Conservation (phyloP, 2,329 filamentous ascomycete genomes). For the Penicillium sp. region DNA sequence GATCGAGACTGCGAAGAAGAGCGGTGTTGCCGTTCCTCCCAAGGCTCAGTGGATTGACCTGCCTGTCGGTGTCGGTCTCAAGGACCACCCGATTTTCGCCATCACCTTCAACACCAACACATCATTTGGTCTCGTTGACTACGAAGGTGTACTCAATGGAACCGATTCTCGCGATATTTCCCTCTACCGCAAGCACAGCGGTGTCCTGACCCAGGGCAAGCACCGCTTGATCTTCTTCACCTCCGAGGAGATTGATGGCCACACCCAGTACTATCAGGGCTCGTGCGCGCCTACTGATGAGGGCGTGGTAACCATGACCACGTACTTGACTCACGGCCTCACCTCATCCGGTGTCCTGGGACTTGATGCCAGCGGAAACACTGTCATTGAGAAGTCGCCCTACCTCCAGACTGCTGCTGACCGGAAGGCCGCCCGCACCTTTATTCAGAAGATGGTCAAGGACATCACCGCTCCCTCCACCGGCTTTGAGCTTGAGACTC, state of each 20-base stretch:
- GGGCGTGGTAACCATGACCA: conserved; percentile 20
- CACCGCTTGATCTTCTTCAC: conserved; percentile 29
- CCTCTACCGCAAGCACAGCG: conserved; percentile 22
- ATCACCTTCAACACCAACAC: conserved; percentile 18
- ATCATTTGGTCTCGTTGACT: conserved; percentile 19
- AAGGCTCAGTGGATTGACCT: conserved; percentile 50
- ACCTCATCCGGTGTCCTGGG: conserved; percentile 26
- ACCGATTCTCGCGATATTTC: conserved; percentile 20
- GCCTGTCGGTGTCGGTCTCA: conserved; percentile 51
- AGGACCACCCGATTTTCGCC: conserved; percentile 40
- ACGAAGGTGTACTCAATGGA: conserved; percentile 18
- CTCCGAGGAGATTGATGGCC: conserved; percentile 24
- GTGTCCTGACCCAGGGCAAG: conserved; percentile 23
- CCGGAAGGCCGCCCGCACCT: conserved; percentile 17
- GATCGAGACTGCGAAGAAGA: conserved; percentile 46
- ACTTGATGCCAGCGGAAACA: conserved; percentile 24
- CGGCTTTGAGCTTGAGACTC: conserved; percentile 22
- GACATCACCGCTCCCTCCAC: conserved; percentile 20
- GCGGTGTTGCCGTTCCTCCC: conserved; percentile 41
- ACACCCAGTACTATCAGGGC: conserved; percentile 29
- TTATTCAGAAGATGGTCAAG: conserved; percentile 22
- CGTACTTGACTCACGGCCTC: conserved; percentile 30
- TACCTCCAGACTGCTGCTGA: conserved; percentile 26
- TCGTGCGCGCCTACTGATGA: conserved; percentile 19
- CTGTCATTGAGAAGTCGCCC: conserved; percentile 25